phyloP scores from a whole-genome alignment of 2,329 filamentous ascomycete species.

The Albophoma yamanashiensis region DNA sequence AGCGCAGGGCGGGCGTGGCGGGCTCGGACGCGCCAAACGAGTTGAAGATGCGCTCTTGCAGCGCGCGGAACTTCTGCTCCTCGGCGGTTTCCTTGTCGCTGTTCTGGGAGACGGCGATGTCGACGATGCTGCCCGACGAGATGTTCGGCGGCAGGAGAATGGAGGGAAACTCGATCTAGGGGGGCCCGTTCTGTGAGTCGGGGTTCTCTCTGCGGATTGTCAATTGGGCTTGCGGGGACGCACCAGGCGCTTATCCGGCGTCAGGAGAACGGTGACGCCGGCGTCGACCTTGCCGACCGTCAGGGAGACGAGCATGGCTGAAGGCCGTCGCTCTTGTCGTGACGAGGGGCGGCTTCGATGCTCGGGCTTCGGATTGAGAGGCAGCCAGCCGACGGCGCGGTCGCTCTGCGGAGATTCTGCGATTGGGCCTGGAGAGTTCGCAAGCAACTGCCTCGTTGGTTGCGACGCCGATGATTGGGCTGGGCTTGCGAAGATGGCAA shows the following conservation, averaged over 20 bases:
- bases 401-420: not conserved
- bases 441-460: not conserved
- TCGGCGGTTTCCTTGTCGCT: constrained; percentile 63
- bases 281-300: constrained; percentile 99
- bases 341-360: not conserved
- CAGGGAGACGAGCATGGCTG: constrained; percentile 81
- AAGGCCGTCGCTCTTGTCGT: not conserved
- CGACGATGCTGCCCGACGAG: constrained; percentile 90
- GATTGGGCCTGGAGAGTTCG: not conserved
- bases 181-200: not conserved
- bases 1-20: constrained; percentile 66
- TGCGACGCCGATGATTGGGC: not conserved
- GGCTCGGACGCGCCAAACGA: constrained; percentile 79
- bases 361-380: not conserved
- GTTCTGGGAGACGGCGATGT: constrained; percentile 92
- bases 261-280: constrained; percentile 92
- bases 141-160: constrained; percentile 94
- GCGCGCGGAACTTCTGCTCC: constrained; percentile 63
- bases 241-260: constrained; percentile 93
- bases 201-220: not conserved
- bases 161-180: constrained; percentile 93
- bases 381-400: not conserved
- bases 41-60: constrained; percentile 82
- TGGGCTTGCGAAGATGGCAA: not conserved
- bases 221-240: constrained; percentile 15